These are phyloP conservation scores for Blastocystis sp. DNA, from an alignment of 352 stramenopile species.

Conservation along the genomic window DNA sequence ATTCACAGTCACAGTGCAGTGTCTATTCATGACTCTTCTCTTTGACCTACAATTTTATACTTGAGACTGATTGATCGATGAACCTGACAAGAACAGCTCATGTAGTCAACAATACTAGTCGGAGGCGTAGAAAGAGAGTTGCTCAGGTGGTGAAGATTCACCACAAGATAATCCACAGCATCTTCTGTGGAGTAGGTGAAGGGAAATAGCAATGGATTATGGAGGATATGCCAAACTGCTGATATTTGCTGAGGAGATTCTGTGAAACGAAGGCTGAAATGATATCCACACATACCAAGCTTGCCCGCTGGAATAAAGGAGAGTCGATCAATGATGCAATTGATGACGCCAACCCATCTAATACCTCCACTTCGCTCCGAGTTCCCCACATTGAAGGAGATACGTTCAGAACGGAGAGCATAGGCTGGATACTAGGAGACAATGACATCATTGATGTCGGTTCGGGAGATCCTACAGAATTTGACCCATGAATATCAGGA, in stretches of 20 bases:
- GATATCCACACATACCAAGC: neutral
- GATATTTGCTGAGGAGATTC: slow-evolving; percentile 23
- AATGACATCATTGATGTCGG: neutral
- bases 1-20: neutral
- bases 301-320: neutral
- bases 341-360: neutral
- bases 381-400: neutral
- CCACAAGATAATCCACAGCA: slow-evolving; percentile 29
- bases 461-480: neutral
- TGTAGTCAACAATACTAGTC: slow-evolving; percentile 42
- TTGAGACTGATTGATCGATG: neutral
- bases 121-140: neutral
- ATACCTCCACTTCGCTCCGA: neutral
- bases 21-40: neutral
- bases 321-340: neutral
- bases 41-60: neutral
- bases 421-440: slow-evolving; percentile 27
- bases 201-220: neutral
- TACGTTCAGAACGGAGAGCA: neutral
- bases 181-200: slow-evolving; percentile 14
- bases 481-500: too few relatives aligned
- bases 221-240: slow-evolving; percentile 62
- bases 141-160: slow-evolving; percentile 28
- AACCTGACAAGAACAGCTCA: neutral
- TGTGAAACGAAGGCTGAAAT: neutral